These are phyloP conservation scores for Secale cereale DNA, from an alignment of 176 grass and related monocot species.

Conservation along the genomic window DNA sequence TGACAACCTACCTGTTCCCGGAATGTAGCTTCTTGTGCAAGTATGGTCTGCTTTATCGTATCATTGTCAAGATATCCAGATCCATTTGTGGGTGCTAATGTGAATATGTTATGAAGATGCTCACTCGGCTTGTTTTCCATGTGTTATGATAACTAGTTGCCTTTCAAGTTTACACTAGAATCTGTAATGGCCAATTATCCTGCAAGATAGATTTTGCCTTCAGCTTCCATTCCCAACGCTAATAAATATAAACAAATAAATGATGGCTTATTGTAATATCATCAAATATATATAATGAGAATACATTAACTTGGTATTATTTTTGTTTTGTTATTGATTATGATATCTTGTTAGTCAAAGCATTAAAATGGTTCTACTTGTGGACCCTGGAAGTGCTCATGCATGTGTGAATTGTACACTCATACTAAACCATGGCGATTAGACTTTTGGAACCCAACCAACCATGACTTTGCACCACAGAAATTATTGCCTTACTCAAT, in stretches of 20 bases:
- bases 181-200: constrained; percentile 55
- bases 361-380: not conserved
- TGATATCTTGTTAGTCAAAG: not conserved
- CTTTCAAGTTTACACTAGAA: constrained; percentile 50
- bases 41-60: constrained; percentile 76
- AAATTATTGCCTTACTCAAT: not conserved
- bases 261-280: not conserved
- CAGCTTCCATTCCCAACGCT: constrained; percentile 69
- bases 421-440: not conserved
- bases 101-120: constrained; percentile 32
- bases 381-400: not conserved
- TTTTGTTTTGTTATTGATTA: not conserved
- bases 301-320: not conserved
- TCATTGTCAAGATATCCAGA: constrained; percentile 51
- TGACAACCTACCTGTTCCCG: constrained; percentile 57
- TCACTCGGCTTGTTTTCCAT: constrained; percentile 44
- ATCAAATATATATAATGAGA: not conserved
- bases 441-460: not conserved
- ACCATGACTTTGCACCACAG: not conserved
- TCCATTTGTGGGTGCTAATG: constrained; percentile 34
- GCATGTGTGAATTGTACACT: not conserved
- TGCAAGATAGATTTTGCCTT: constrained; percentile 45
- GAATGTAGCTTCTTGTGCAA: constrained; percentile 79
- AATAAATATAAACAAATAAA: constrained; percentile 25
- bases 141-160: constrained; percentile 35